phyloP scores from a whole-genome alignment of 2,329 filamentous ascomycete genomes.

The Monilinia vaccinii-corymbosi region DNA sequence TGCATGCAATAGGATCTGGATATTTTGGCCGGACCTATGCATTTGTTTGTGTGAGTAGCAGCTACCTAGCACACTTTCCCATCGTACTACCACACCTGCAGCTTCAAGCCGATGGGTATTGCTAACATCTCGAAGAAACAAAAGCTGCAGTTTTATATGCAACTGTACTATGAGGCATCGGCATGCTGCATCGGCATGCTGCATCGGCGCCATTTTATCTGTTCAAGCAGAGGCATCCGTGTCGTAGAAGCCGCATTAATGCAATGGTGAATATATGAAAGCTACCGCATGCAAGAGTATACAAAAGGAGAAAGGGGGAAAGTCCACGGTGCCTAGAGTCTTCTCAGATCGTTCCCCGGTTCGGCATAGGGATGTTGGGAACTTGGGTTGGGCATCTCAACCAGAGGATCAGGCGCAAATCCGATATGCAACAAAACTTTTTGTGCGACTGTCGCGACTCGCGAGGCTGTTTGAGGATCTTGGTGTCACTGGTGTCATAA shows the following conservation, averaged over 20 bases:
- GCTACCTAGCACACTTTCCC: neutral
- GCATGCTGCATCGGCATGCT: neutral
- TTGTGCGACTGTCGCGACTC: neutral
- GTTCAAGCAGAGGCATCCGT: neutral
- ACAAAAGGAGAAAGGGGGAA: neutral
- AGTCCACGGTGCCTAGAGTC: neutral
- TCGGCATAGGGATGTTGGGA: neutral
- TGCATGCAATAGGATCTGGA: slow-evolving; percentile 7
- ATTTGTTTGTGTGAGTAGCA: neutral
- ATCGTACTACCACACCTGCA: neutral
- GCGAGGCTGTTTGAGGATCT: neutral
- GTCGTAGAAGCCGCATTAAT: neutral
- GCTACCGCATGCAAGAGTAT: neutral
- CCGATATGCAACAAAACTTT: slow-evolving; percentile 12
- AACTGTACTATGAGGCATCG: neutral
- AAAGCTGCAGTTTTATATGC: neutral
- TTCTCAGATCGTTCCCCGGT: neutral
- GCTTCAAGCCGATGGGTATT: neutral
- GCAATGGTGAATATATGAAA: neutral
- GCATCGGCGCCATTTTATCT: neutral
- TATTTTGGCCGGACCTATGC: slow-evolving; percentile 3
- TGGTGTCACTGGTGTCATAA: neutral
- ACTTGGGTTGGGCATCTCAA: slow-evolving; percentile 3
- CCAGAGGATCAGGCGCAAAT: slow-evolving; percentile 8
- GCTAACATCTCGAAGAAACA: neutral